Evolutionary conservation across 2,329 filamentous ascomycete species (phyloP).

Genomic region (Botrytis fragariae): DNA sequence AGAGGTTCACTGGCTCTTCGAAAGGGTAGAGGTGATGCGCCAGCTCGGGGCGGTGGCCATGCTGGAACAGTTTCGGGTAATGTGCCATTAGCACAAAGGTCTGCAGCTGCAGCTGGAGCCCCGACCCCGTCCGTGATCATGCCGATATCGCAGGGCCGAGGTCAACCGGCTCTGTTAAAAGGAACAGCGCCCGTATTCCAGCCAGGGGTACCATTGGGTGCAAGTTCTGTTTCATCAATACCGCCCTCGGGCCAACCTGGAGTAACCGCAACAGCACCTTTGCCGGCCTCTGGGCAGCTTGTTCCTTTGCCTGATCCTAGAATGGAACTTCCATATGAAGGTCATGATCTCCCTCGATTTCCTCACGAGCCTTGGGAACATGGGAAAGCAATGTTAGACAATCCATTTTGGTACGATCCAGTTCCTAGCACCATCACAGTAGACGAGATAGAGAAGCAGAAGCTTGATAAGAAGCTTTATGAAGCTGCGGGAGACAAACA

Average conservation of each 20-base stretch:
- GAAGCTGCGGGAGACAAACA: not conserved
- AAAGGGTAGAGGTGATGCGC: not conserved
- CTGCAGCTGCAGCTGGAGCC: not conserved
- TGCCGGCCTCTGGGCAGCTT: no score
- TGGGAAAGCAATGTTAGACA: not conserved
- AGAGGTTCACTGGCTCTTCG: not conserved
- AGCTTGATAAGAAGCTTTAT: not conserved
- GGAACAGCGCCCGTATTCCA: not conserved
- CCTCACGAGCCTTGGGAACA: not conserved
- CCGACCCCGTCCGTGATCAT: not conserved
- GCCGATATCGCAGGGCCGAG: no score
- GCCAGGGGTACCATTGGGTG: not conserved
- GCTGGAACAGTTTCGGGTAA: not conserved
- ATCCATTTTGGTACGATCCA: not conserved
- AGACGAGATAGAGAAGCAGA: not conserved
- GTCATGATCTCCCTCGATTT: not conserved
- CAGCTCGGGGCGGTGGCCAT: not conserved
- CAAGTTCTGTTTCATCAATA: not conserved
- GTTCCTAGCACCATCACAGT: not conserved
- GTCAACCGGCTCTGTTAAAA: no score
- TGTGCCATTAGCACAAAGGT: not conserved
- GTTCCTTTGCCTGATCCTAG: not conserved
- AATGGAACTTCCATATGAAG: not conserved
- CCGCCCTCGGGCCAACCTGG: not conserved
- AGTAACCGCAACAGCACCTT: not conserved